These are phyloP conservation scores for Telopea speciosissima DNA, from an alignment of 177 flowering plant genomes.

Conservation along the genomic window DNA sequence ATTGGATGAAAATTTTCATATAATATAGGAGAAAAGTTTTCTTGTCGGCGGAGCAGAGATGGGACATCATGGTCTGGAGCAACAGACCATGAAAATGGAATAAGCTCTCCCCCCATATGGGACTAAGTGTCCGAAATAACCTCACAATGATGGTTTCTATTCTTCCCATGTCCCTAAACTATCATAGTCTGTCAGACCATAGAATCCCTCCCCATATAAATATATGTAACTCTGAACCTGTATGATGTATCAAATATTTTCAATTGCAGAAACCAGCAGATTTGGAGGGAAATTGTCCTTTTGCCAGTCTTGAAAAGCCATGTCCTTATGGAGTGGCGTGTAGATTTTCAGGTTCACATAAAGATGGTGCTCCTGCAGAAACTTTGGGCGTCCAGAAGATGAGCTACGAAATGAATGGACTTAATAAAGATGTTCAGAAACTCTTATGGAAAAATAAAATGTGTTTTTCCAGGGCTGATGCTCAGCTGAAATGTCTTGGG, in stretches of 20 bases:
- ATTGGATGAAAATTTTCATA: neutral
- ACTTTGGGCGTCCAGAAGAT: slow-evolving; percentile 16
- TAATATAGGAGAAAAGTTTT: too few species aligned
- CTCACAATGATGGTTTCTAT: too few species aligned
- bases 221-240: neutral
- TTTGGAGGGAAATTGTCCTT: slow-evolving; percentile 79
- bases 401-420: slow-evolving; percentile 57
- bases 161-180: too few species aligned
- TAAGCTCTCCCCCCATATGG: too few species aligned
- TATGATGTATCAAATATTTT: neutral
- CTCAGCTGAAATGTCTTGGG: slow-evolving; percentile 69
- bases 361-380: slow-evolving; percentile 24
- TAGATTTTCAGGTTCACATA: slow-evolving; percentile 72
- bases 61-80: too few species aligned
- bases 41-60: too few species aligned
- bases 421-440: slow-evolving; percentile 82
- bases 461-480: slow-evolving; percentile 68
- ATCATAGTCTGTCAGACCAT: too few species aligned
- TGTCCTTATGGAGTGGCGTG: slow-evolving; percentile 91
- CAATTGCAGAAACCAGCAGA: slow-evolving; percentile 76
- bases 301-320: slow-evolving; percentile 35
- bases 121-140: too few species aligned
- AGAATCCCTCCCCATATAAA: too few species aligned
- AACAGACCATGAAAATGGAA: too few species aligned
- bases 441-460: slow-evolving; percentile 87